Base-by-base conservation (phyloP, 2,329 filamentous ascomycete genomes). In the Pseudopyricularia javanii region DNA sequence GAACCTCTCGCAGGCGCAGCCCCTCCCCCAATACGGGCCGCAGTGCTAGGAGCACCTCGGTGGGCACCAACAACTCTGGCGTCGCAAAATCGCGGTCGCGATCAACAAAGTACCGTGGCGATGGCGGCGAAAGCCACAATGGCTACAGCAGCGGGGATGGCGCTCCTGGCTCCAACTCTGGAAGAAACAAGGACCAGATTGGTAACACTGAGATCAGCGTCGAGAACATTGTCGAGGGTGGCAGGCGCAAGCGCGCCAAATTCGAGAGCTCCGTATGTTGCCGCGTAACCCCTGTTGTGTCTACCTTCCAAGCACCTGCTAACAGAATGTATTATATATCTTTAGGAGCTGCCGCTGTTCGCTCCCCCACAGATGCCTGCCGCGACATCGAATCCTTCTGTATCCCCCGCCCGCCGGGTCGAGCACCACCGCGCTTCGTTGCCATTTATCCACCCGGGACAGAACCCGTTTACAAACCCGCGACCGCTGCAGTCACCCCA, bases 141-240 rank as follows among this genome's bases (percentile, higher is more conserved):
- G 85, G 83, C 56, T 93, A 93, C 68, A 95, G 88, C 70, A 94
- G 91, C 67, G 91, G 87, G 60, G 90, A 95, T 59, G 86, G 83
- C 56, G 88, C 84, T 28, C 80, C 86, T 56, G 85, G 82, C 59
- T 91, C 88, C 53, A 77, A 86, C 59, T 85, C 85, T 55, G 84
- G 86, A 62, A 86, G 86, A 66, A 80, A 78, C 61, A 90, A 88
- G 68, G 91, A 96, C 62, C 86, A 89, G 58, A 81, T 95, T 62
- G 90, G 88, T 49, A 96, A 89, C 66, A 95, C 93, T 15, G 93
- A 98, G 61, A 98, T 98, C 64, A 97, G 91, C 66, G 82, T 96
- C 60, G 91, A 96, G 61, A 98, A 98, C 66, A 97, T 98, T 68
- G 87, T 98, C 56, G 91, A 97, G 70, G 93, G 94, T 64, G 91